phyloP scores from a whole-genome alignment of 2,329 filamentous ascomycete species.

The Botrytis hyacinthi region DNA sequence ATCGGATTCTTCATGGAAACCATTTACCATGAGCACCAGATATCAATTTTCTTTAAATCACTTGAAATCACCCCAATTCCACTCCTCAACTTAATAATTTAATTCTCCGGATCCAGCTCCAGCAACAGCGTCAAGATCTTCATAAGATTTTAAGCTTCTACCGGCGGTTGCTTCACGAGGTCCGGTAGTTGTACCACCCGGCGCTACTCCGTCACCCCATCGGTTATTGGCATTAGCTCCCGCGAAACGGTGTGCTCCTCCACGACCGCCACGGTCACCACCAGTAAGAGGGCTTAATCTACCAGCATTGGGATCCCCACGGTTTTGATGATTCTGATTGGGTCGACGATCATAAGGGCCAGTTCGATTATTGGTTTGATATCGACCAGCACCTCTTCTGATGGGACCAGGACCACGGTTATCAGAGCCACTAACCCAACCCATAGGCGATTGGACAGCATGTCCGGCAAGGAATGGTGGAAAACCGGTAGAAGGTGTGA shows the following conservation, averaged over 20 bases:
- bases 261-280: conserved; percentile 33
- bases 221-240: conserved; percentile 51
- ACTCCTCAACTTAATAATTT: conserved; percentile 65
- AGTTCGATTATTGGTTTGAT: conserved; percentile 58
- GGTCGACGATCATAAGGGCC: conserved; percentile 72
- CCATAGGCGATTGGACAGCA: conserved; percentile 42
- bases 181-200: conserved; percentile 73
- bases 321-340: conserved; percentile 48
- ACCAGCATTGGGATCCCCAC: conserved; percentile 48
- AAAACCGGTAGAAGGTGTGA: conserved; percentile 50
- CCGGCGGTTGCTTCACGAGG: conserved; percentile 91
- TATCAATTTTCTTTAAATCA: not conserved
- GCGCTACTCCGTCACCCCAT: conserved; percentile 68
- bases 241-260: conserved; percentile 49
- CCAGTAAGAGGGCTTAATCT: conserved; percentile 46
- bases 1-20: not conserved
- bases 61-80: not conserved
- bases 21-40: not conserved
- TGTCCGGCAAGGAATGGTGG: conserved; percentile 54
- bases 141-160: conserved; percentile 91
- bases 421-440: conserved; percentile 50
- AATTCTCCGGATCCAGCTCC: conserved; percentile 76
- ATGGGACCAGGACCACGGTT: conserved; percentile 64
- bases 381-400: conserved; percentile 63
- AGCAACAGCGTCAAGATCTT: conserved; percentile 87